phyloP scores from a whole-genome alignment of 192 early-diverging fungal species.

The Coemansia sp. region DNA sequence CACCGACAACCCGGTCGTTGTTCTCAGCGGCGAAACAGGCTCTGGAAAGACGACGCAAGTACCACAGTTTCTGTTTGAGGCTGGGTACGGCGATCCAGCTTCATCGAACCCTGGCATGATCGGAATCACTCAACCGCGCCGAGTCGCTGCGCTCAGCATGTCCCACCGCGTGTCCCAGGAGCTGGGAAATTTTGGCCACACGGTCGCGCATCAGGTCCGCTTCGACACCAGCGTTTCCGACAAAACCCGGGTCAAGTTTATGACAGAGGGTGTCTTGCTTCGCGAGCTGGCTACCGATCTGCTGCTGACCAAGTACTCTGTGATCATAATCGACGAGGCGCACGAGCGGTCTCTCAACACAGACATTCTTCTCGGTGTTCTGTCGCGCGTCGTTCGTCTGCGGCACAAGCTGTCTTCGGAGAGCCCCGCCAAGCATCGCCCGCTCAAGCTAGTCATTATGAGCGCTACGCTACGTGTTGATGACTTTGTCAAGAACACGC shows the following conservation, averaged over 20 bases:
- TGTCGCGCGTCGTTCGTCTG: slow-evolving; percentile 85
- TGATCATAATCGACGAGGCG: slow-evolving; percentile 97
- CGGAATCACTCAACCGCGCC: slow-evolving; percentile 96
- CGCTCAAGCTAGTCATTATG: slow-evolving; percentile 97
- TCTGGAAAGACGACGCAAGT: slow-evolving; percentile 97
- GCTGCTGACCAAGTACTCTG: slow-evolving; percentile 90
- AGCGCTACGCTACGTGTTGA: slow-evolving; percentile 93
- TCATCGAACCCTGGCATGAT: slow-evolving; percentile 86
- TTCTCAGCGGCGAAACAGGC: slow-evolving; percentile 98
- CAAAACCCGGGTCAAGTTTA: slow-evolving; percentile 93
- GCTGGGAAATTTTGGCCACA: slow-evolving; percentile 70
- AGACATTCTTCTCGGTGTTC: slow-evolving; percentile 96
- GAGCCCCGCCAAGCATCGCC: slow-evolving; percentile 54
- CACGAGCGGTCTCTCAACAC: slow-evolving; percentile 98
- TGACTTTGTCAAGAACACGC: slow-evolving; percentile 82
- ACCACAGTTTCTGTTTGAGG: slow-evolving; percentile 97
- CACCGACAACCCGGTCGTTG: slow-evolving; percentile 76
- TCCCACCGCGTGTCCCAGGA: slow-evolving; percentile 92
- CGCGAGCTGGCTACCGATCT: slow-evolving; percentile 89
- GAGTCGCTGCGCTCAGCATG: slow-evolving; percentile 97
- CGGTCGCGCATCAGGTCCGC: slow-evolving; percentile 73
- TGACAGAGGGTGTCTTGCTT: slow-evolving; percentile 99
- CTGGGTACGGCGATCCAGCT: slow-evolving; percentile 90
- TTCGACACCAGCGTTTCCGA: slow-evolving; percentile 82
- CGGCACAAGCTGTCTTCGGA: slow-evolving; percentile 61